Evolutionary conservation across 495 filamentous ascomycete genomes (phyloP).

Genomic region (Neurospora sp.): DNA sequence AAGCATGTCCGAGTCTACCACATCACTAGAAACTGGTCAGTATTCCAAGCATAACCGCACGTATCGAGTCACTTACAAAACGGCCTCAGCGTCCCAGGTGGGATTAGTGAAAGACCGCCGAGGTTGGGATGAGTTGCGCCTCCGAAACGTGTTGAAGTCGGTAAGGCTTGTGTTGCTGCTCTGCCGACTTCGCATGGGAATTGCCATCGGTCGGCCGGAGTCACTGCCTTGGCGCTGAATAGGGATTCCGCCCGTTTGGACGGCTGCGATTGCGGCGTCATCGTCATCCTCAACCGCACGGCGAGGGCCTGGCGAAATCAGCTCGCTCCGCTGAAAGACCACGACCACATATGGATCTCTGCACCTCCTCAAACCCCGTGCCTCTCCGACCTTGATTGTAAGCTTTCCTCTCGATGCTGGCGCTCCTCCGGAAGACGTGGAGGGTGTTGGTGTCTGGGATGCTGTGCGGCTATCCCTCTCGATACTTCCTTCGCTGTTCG

Average conservation of each 20-base stretch:
- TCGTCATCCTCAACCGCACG: slow-evolving; percentile 41
- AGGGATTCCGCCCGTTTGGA: slow-evolving; percentile 44
- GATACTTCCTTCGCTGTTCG: slow-evolving; percentile 23
- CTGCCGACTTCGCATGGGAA: slow-evolving; percentile 90
- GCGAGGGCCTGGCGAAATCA: slow-evolving; percentile 77
- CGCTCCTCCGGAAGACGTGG: slow-evolving; percentile 36
- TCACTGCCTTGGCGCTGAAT: slow-evolving; percentile 63
- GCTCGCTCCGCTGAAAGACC: slow-evolving; percentile 92
- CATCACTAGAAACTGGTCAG: slow-evolving; percentile 58
- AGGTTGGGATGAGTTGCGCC: slow-evolving; percentile 19
- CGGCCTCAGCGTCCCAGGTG: slow-evolving; percentile 89
- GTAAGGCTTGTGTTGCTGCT: slow-evolving; percentile 81
- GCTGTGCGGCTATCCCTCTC: slow-evolving; percentile 27
- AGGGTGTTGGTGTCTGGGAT: slow-evolving; percentile 28
- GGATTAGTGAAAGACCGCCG: slow-evolving; percentile 69
- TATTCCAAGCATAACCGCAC: not conserved
- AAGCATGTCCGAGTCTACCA: slow-evolving; percentile 83
- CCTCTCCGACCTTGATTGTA: slow-evolving; percentile 77
- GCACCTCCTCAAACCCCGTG: slow-evolving; percentile 67
- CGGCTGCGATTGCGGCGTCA: slow-evolving; percentile 28
- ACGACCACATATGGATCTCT: slow-evolving; percentile 90
- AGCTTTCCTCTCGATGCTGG: slow-evolving; percentile 81
- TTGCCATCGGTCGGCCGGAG: slow-evolving; percentile 73
- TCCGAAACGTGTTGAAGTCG: slow-evolving; percentile 61
- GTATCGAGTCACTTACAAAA: slow-evolving; percentile 59